Base-by-base conservation (phyloP, 768 basidiomycete species). In the Macrolepiota fuliginosa region DNA sequence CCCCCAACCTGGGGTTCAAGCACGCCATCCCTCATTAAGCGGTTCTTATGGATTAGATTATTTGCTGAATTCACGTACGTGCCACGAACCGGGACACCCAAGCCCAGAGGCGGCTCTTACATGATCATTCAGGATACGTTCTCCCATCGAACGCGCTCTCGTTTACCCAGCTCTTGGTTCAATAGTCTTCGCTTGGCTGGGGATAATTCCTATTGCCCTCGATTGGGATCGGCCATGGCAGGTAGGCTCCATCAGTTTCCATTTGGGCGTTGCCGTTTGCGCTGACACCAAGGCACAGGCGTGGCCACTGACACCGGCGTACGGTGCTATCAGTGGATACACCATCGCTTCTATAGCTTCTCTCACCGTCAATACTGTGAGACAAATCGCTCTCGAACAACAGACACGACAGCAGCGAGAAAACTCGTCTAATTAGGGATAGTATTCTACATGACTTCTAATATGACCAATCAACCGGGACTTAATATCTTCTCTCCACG, bases 181-280 rank as follows among this genome's bases (percentile, higher is more conserved):
- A 0, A 65, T 90, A 46, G 29, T 88, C 19, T 96, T 96, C 4
- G 80, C 83, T 47, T 97, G 94, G 96, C 37, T 82, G 13, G 95
- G 94, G 15, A 85, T 83, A 10, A 79, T 96, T 50, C 92, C 94
- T 1, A 88, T 95, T 50, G 91, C 93, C 0, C 84, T 98, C 17
- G 96, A 98, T 74, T 98, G 96, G 96, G 95, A 95, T 69, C 83
- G 94, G 39, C 93, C 96, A 6, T 98, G 96, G 96, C 96, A 98
- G 89, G 94, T 92, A 56, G 60, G 84, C 12, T 40, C 50, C 37
- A 40, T 53, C 50, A 52, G 52, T 47, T 39, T 29, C 60, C 49
- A 17, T 29, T 37, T 42, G 35, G 52, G 32, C 11, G 39, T 29
- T 61, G 40, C 55, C 15, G 56, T 12, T 54, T 36, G 47, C 40